A percentile compares a stretch with the other conserved stretches of the same genome.
These are phyloP conservation scores for Eucalyptus marginata DNA, from an alignment of 345 rosid species.

Conservation along the genomic window DNA sequence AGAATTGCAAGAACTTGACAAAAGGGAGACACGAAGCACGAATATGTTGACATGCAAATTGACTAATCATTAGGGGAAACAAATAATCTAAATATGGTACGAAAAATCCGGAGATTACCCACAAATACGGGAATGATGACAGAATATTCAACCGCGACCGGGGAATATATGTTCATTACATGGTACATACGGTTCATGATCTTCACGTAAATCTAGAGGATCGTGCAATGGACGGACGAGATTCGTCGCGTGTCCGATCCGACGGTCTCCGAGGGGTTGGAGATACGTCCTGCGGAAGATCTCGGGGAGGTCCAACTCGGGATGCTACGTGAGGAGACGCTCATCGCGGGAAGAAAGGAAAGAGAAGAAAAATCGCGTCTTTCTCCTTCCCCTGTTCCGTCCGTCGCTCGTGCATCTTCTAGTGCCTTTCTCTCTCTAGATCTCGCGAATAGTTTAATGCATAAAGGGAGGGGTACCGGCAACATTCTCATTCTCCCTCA, in stretches of 20 bases:
- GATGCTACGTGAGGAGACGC: neutral
- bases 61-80: too few species aligned
- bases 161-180: neutral
- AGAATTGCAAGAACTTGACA: neutral
- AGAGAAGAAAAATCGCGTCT: neutral
- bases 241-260: neutral
- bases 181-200: neutral
- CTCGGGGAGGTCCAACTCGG: neutral
- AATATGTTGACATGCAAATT: neutral
- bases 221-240: neutral
- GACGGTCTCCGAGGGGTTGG: neutral
- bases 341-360: neutral
- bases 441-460: neutral
- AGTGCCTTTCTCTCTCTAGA: neutral
- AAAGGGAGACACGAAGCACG: neutral
- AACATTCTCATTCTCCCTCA: neutral
- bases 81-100: neutral
- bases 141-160: neutral
- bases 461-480: neutral
- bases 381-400: neutral
- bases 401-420: neutral
- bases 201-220: neutral
- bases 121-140: neutral
- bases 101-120: neutral
- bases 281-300: neutral